Evolutionary conservation across 805 yeast species (phyloP), one percentile per base, ranked within the genome.

Genomic region (Jamesozyma spencerorum): DNA sequence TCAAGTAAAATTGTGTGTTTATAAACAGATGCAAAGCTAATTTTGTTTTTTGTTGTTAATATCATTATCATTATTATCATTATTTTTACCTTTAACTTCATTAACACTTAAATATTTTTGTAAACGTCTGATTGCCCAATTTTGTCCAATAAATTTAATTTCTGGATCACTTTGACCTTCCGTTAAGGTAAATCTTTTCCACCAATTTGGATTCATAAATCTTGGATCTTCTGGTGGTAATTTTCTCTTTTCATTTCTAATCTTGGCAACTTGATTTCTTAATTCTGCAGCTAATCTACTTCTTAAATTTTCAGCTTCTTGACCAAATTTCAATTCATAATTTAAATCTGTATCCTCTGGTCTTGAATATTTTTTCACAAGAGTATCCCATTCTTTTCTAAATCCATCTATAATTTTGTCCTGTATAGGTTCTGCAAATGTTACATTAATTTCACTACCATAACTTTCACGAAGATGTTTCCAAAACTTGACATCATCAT

Each of bases 111-210:
- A 47, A 37, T 59, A 63, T 10, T 67, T 68, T 56, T 84, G 94
- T 36, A 79, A 70, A 50, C 86, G 69, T 55, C 74, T 75, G 30
- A 83, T 73, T 1, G 94, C 94, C 92, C 94, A 84, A 55, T 85
- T 85, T 53, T 77, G 65, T 2, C 95, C 95, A 20, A 82, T 71
- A 49, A 85, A 82, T 49, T 76, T 63, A 18, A 85, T 73, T 40
- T 77, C 83, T 0, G 81, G 81, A 44, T 77, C 86, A 42, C 79
- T 71, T 19, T 53, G 62, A 10, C 94, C 94, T 60, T 79, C 85
- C 3, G 79, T 60, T 2, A 42, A 36, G 6, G 90, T 83, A 57
- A 69, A 85, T 17, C 64, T 59, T 48, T 67, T 74, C 97, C 97
- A 88, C 69, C 82, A 88, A 17, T 60, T 60, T 1, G 85, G 87